Conservation (phyloP, 305 asterid genomes). For the Rubia tinctorum region DNA sequence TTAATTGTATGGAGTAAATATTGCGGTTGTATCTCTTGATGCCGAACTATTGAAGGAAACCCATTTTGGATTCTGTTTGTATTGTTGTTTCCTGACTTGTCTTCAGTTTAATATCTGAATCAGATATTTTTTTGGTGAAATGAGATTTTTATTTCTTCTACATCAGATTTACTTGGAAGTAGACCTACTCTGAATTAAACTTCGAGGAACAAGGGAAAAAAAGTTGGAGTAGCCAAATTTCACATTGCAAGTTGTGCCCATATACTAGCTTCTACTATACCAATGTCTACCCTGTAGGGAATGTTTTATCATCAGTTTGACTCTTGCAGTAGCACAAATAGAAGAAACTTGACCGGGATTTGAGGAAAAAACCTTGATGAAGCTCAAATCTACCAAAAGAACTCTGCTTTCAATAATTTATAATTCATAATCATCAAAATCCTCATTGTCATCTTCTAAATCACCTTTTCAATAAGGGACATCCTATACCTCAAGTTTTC, state of each 20-base stretch:
- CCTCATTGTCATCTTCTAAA: not conserved
- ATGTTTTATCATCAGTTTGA: not conserved
- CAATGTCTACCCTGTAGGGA: not conserved
- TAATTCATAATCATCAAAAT: not conserved
- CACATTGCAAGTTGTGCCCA: not conserved
- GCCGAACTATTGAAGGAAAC: not conserved
- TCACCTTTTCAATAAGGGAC: not conserved
- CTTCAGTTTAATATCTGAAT: not conserved
- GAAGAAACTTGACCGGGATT: not conserved
- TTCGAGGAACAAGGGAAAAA: not conserved
- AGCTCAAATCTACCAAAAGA: not conserved
- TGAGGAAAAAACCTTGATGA: not conserved
- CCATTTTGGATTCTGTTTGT: not conserved
- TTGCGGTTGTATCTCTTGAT: not conserved
- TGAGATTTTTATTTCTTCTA: not conserved
- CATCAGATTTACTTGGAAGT: not conserved
- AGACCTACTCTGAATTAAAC: not conserved
- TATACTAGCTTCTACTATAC: not conserved
- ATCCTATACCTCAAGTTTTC: not conserved
- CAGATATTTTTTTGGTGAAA: not conserved
- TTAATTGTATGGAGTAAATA: too few relatives aligned
- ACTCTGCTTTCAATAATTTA: not conserved
- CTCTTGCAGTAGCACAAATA: not conserved
- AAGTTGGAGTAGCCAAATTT: not conserved
- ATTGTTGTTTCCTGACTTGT: slow-evolving; percentile 18